Percentiles rank a stretch among this genome's conserved stretches.
These are phyloP conservation scores for Colletotrichum sublineola DNA, from an alignment of 2,329 filamentous ascomycete genomes.

Conservation along the genomic window DNA sequence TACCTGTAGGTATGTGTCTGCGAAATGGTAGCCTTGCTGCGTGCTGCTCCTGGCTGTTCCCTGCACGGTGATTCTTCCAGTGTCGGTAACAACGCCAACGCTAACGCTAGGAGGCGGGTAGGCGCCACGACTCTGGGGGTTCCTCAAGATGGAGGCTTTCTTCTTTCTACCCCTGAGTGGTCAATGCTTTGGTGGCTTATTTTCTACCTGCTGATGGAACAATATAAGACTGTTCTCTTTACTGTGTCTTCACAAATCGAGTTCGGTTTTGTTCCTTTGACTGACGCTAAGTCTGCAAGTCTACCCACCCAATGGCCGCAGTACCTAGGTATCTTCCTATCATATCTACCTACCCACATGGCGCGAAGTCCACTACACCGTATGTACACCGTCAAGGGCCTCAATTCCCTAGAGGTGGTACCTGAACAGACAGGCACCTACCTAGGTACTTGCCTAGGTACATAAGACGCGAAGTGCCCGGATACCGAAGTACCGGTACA, in stretches of 20 bases:
- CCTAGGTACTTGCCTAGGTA: background rate
- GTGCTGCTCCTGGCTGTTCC: background rate
- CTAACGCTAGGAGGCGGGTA: slow-evolving; percentile 7
- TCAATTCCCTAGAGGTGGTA: background rate
- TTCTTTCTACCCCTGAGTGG: no score
- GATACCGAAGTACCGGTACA: no score
- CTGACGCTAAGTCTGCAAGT: background rate
- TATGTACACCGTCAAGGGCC: background rate
- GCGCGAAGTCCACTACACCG: no score
- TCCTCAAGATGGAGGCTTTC: background rate
- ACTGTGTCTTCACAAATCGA: background rate
- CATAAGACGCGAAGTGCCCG: no score
- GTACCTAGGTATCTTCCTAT: no score
- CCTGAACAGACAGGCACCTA: no score
- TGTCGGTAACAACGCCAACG: background rate
- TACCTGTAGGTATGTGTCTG: no score
- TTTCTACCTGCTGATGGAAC: background rate
- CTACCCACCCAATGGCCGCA: no score
- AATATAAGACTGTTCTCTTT: no score
- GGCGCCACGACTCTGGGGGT: slow-evolving; percentile 6
- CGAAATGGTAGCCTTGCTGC: background rate
- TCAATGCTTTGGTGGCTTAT: background rate
- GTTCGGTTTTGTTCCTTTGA: background rate
- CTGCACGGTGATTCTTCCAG: background rate
- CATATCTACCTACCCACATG: background rate